phyloP scores from a whole-genome alignment of 805 yeast species.

The Candida sanyiensis region DNA sequence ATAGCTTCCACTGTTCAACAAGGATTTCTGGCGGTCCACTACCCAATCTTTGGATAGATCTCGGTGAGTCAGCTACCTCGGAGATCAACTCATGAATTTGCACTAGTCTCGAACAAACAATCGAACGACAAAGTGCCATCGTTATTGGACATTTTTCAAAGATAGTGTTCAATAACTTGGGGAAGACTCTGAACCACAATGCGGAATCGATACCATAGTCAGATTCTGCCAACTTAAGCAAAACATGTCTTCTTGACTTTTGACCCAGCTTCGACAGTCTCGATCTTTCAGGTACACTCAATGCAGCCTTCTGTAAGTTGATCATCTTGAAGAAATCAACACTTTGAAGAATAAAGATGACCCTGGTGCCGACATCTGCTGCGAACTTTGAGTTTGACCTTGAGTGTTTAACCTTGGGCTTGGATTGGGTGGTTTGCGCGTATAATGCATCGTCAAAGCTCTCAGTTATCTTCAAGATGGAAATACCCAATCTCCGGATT shows the following conservation, averaged over 20 bases:
- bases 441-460: constrained; percentile 81
- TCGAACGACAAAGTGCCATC: constrained; percentile 86
- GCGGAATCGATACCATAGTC: constrained; percentile 95
- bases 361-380: constrained; percentile 71
- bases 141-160: constrained; percentile 86
- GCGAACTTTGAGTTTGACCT: constrained; percentile 62
- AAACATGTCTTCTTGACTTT: constrained; percentile 54
- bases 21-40: constrained; percentile 60
- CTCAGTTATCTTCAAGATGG: constrained; percentile 71
- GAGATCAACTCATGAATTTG: constrained; percentile 72
- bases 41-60: constrained; percentile 23
- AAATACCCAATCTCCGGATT: constrained; percentile 68
- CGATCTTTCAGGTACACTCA: constrained; percentile 73
- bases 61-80: constrained; percentile 41
- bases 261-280: constrained; percentile 57
- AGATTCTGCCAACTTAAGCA: constrained; percentile 79
- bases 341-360: constrained; percentile 70
- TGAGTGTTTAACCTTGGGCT: constrained; percentile 32
- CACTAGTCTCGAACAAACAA: constrained; percentile 82
- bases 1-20: constrained; percentile 84
- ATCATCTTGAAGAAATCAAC: constrained; percentile 63
- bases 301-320: constrained; percentile 37
- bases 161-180: constrained; percentile 62
- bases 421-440: constrained; percentile 34
- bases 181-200: constrained; percentile 89